These are phyloP conservation scores for Euphorbia lathyris DNA, from an alignment of 345 rosid species.

Conservation along the genomic window DNA sequence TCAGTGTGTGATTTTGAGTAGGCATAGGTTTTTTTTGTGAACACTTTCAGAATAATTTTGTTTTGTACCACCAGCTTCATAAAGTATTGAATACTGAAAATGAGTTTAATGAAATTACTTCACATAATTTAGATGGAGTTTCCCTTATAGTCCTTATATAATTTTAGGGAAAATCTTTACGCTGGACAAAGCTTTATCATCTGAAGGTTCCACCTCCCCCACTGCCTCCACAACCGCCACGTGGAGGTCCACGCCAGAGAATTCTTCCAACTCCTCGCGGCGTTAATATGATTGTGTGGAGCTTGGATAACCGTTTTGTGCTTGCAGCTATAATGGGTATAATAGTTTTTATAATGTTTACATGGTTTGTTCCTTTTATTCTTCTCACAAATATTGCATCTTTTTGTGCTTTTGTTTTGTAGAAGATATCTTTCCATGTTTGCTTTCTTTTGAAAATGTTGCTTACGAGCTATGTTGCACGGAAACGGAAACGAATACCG, in stretches of 20 bases:
- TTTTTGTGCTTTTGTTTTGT: slow-evolving; percentile 1
- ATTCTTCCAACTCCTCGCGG: slow-evolving; percentile 98
- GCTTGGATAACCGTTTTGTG: slow-evolving; percentile 98
- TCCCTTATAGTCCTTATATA: slow-evolving; percentile 7
- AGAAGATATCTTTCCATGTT: not conserved
- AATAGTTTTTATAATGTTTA: not conserved
- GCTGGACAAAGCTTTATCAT: slow-evolving; percentile 86
- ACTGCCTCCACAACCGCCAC: slow-evolving; percentile 87
- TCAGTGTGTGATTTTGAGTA: slow-evolving; percentile 6
- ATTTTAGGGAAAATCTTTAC: slow-evolving; percentile 67
- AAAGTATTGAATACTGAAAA: slow-evolving; percentile 8
- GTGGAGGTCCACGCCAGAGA: slow-evolving; percentile 98
- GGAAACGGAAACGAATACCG: too few species aligned
- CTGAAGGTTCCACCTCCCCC: slow-evolving; percentile 99
- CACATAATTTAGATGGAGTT: not conserved
- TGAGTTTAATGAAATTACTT: not conserved
- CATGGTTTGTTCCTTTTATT: not conserved
- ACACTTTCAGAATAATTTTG: slow-evolving; percentile 6
- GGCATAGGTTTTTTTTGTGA: slow-evolving; percentile 9
- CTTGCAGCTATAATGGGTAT: slow-evolving; percentile 99
- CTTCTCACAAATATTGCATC: not conserved
- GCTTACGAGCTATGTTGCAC: too few species aligned
- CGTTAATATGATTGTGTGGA: slow-evolving; percentile 97
- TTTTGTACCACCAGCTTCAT: slow-evolving; percentile 6
- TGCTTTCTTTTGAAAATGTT: too few species aligned